Evolutionary conservation across 352 stramenopile species (phyloP).

Genomic region (Phytopythium sindhum): DNA sequence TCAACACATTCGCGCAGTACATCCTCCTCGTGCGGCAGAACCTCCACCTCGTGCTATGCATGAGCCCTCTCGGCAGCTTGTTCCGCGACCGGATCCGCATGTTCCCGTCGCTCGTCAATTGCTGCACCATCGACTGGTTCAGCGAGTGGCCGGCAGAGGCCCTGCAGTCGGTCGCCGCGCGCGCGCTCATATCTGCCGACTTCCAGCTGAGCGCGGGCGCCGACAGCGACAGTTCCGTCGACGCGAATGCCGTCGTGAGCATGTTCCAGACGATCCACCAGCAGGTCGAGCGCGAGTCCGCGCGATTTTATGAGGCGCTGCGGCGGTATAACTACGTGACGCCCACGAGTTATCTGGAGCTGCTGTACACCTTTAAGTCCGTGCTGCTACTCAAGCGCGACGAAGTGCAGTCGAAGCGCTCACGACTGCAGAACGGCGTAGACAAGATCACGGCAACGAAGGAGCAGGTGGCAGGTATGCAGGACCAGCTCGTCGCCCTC

Average conservation of each 20-base stretch:
- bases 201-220: constrained; percentile 44
- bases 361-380: constrained; percentile 92
- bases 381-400: constrained; percentile 88
- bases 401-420: constrained; percentile 85
- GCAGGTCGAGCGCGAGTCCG: constrained; percentile 80
- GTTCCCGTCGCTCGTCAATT: constrained; percentile 88
- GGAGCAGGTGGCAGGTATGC: constrained; percentile 89
- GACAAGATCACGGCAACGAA: constrained; percentile 93
- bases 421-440: constrained; percentile 86
- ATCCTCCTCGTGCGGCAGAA: constrained; percentile 90
- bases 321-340: constrained; percentile 92
- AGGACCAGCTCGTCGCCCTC: constrained; percentile 89
- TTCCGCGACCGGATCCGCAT: constrained; percentile 83
- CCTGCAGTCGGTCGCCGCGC: constrained; percentile 75
- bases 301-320: constrained; percentile 85
- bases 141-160: constrained; percentile 86
- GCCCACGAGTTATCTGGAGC: constrained; percentile 90
- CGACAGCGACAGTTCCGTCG: constrained; percentile 30
- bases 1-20: constrained; percentile 95
- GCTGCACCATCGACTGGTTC: constrained; percentile 88
- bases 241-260: constrained; percentile 52
- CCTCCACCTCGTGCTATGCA: constrained; percentile 90
- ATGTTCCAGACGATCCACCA: constrained; percentile 89
- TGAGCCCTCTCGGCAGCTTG: constrained; percentile 75
- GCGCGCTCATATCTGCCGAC: constrained; percentile 42